Evolutionary conservation across 1,139 yeast species (phyloP).

Genomic region (Nematodospora anomalae): DNA sequence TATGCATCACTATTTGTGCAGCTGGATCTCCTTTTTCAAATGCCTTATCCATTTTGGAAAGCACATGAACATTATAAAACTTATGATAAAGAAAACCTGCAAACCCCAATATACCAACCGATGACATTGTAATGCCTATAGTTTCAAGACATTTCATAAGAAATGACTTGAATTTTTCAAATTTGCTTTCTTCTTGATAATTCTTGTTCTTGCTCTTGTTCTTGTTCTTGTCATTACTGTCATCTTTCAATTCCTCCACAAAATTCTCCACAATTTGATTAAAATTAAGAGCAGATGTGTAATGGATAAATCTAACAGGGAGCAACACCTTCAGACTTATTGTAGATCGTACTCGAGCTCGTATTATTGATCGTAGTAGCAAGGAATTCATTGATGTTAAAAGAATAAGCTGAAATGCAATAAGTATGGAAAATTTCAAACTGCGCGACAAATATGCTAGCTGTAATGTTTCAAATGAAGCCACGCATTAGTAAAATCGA

Average conservation of each 20-base stretch:
- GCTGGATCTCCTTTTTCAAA: constrained; percentile 72
- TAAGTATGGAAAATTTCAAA: background rate
- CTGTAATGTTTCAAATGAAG: too few relatives aligned
- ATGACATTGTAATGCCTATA: constrained; percentile 73
- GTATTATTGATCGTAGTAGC: constrained; percentile 2
- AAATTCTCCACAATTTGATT: constrained; percentile 23
- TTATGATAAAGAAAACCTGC: constrained; percentile 73
- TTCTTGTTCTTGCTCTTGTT: constrained; percentile 14
- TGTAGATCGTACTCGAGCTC: background rate
- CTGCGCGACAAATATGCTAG: background rate
- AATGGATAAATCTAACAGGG: constrained; percentile 2
- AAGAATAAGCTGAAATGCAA: background rate
- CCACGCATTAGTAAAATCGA: too few relatives aligned
- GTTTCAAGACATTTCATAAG: constrained; percentile 64
- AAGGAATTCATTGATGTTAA: constrained; percentile 1
- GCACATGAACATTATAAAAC: constrained; percentile 58
- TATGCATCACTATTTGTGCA: constrained; percentile 55
- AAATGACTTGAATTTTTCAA: constrained; percentile 23
- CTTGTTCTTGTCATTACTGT: constrained; percentile 16
- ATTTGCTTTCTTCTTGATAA: constrained; percentile 13
- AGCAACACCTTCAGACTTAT: background rate
- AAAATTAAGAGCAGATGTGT: constrained; percentile 2
- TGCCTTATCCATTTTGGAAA: constrained; percentile 64
- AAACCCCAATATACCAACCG: constrained; percentile 65
- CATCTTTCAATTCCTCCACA: constrained; percentile 17